Base-by-base conservation (phyloP, 1,139 yeast species). In the Zygosaccharomyces sapae region DNA sequence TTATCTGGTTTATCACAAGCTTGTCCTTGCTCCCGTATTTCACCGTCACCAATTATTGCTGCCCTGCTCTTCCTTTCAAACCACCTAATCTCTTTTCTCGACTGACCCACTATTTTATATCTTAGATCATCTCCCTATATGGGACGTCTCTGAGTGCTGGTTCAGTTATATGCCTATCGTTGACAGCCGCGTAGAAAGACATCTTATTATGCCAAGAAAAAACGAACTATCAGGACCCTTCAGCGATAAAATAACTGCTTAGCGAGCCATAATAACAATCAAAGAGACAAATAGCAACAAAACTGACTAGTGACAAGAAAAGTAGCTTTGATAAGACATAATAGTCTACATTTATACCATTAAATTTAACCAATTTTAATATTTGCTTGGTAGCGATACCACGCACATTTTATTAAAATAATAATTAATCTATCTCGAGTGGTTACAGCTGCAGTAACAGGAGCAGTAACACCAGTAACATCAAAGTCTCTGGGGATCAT, bases 111-210 rank as follows among this genome's bases (percentile, higher is more conserved):
- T 75, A 79, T 70, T 8, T 78, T 76, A 18, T 68, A 58, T 19
- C 68, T 56, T n/a, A 74, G 50, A 29, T 73, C 74, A 38, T 56
- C 50, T 35, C 56, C 3, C 73, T 66, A 34, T 57, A 66, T 19
- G 82, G 81, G 36, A 77, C 58, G 57, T 77, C 82, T 66, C 82
- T 71, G 16, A 76, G 60, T 31, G 47, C 51, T 4, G 65, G 59
- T 10, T 50, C 51, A 5, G 48, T 49, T 5, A 59, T 39, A 44
- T 61, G 62, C 45, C 55, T 57, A 29, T 51, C 48, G 22, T 51
- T 39, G n/a, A 19, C 41, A 13, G 25, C 33, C 9, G 22, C 46
- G 20, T 24, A 18, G 7, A 33, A 27, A 4, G 30, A 27, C 30
- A 27, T 27, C n/a, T n/a, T n/a, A n/a, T 33, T 33, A 33, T 16